Evolutionary conservation across 1,139 yeast genomes (phyloP), one percentile per base, ranked within the genome.

Genomic region (Scheffersomyces cryptocercus): DNA sequence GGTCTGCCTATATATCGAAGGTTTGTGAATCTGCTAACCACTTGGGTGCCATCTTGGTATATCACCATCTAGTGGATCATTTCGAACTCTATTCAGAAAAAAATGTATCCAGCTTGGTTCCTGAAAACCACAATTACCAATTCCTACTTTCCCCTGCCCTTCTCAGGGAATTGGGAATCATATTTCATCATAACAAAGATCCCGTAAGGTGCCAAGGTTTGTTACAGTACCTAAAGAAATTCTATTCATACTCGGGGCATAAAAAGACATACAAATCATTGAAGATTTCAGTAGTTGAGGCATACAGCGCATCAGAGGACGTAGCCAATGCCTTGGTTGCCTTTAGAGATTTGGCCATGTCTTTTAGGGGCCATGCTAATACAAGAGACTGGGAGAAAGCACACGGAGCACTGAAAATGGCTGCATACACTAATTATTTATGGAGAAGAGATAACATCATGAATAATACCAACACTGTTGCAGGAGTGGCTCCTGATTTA

Each of bases 221-320:
- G 13, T 35, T 64, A 6, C 55, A 51, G 9, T 73, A 73, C 48
- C 70, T 73, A 53, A 65, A 68, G 48, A 51, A 75, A 35, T 73
- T 64, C 47, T 73, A 70, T 52, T 72, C 77, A 0, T 62, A 64
- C 38, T 52, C 56, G 13, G 61, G 66, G n/a, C 68, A 70, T 44
- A 49, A 59, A 33, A 44, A 41, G 5, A 55, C 61, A 1, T 71
- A 62, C 44, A 65, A 64, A 42, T 39, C 63, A 1, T 52, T 73
- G 28, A 49, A 55, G 28, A 56, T 66, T 0, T 50, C 61, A 3
- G 47, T 59, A 26, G 67, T 73, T 5, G 78, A 73, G 51, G 59
- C 70, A 0, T 58, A 61, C 36, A 58, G 75, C 35, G 42, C 49
- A 8, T 38, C 48, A 8, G 63, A 61, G 0, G 58, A 67, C 41